Evolutionary conservation across 2,329 filamentous ascomycete genomes (phyloP).

Genomic region (Scedosporium dehoogii): DNA sequence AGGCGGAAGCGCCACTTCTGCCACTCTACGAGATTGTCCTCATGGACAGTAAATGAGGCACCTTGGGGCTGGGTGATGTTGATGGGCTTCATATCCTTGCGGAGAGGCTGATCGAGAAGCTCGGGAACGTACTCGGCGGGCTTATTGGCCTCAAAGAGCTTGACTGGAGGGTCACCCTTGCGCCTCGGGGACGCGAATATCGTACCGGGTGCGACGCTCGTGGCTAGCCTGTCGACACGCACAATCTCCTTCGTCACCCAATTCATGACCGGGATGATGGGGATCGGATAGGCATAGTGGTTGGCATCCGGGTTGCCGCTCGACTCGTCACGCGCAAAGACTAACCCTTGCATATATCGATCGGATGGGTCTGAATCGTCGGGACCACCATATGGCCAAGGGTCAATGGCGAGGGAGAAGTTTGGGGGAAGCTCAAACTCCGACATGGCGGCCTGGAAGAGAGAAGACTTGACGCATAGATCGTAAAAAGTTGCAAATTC

Average conservation of each 20-base stretch:
- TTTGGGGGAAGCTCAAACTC: constrained; percentile 34
- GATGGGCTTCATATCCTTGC: constrained; percentile 55
- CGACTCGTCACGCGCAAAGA: constrained; percentile 33
- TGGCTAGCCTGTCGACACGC: constrained; percentile 47
- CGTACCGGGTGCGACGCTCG: constrained; percentile 32
- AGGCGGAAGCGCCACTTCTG: constrained; percentile 63
- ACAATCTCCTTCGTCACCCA: constrained; percentile 42
- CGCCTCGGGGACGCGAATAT: background rate
- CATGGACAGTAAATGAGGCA: constrained; percentile 50
- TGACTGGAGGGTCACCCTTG: constrained; percentile 22
- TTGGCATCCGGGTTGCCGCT: constrained; percentile 44
- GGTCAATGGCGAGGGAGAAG: constrained; percentile 32
- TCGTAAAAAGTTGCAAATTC: constrained; percentile 32
- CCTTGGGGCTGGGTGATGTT: constrained; percentile 63
- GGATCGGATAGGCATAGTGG: constrained; percentile 53
- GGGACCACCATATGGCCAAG: constrained; percentile 57
- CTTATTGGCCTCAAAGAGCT: constrained; percentile 31
- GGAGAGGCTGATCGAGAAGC: constrained; percentile 34
- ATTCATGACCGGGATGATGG: constrained; percentile 50
- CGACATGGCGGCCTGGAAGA: constrained; percentile 36
- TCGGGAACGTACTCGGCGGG: constrained; percentile 39
- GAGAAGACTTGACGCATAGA: constrained; percentile 28
- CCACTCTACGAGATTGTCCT: constrained; percentile 43
- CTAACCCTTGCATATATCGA: constrained; percentile 39
- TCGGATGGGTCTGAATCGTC: constrained; percentile 28